Percentiles rank a stretch among this genome's conserved stretches.
These are phyloP conservation scores for Fusarium sp. DNA, from an alignment of 2,329 filamentous ascomycete species.

Conservation along the genomic window DNA sequence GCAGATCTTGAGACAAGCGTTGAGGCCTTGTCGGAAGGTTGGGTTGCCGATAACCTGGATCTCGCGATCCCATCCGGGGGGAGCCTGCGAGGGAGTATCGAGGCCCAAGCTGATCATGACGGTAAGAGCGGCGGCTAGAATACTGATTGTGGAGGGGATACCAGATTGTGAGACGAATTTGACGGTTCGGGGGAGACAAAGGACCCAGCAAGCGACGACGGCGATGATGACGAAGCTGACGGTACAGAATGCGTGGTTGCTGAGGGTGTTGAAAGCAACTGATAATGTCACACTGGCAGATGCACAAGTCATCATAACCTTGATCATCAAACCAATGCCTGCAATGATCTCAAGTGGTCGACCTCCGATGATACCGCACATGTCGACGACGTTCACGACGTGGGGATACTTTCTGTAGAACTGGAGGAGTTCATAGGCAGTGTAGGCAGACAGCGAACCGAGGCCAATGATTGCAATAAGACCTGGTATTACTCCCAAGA, in stretches of 20 bases:
- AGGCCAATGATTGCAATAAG: constrained; percentile 73
- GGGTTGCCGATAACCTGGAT: constrained; percentile 38
- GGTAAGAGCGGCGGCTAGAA: constrained; percentile 41
- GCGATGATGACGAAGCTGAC: constrained; percentile 71
- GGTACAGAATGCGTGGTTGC: constrained; percentile 67
- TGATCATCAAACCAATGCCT: constrained; percentile 71
- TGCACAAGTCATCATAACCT: constrained; percentile 75
- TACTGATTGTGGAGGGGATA: constrained; percentile 41
- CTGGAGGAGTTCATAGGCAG: constrained; percentile 60
- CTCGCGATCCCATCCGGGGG: constrained; percentile 39
- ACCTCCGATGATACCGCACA: constrained; percentile 63
- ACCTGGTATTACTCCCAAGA: constrained; percentile 72
- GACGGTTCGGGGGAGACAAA: constrained; percentile 73
- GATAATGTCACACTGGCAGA: constrained; percentile 72
- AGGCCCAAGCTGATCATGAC: constrained; percentile 45
- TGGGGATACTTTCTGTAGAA: constrained; percentile 75
- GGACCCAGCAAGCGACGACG: constrained; percentile 66
- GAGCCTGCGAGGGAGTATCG: constrained; percentile 26
- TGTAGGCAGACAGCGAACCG: constrained; percentile 71
- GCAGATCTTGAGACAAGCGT: constrained; percentile 43
- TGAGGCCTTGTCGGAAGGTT: constrained; percentile 39
- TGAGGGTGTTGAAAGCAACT: constrained; percentile 73
- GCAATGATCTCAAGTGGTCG: constrained; percentile 36
- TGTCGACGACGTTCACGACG: constrained; percentile 74
- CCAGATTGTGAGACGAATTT: constrained; percentile 43